These are phyloP conservation scores for Diaporthe destruens DNA, from an alignment of 2,329 filamentous ascomycete genomes.

Conservation along the genomic window DNA sequence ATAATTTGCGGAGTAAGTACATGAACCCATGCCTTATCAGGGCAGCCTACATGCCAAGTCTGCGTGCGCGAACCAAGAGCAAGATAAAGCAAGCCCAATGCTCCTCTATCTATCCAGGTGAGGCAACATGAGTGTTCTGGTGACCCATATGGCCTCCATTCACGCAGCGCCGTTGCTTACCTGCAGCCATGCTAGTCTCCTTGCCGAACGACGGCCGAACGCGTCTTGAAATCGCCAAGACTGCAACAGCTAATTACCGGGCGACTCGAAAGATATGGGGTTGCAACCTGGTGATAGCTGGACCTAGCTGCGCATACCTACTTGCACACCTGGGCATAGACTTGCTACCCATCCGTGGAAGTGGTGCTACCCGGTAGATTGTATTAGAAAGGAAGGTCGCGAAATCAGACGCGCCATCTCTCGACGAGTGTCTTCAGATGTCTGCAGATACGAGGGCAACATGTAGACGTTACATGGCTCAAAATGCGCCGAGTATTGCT, in stretches of 20 bases:
- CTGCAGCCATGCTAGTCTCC: slow-evolving; percentile 8
- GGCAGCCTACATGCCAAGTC: slow-evolving; percentile 15
- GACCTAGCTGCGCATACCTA: not conserved
- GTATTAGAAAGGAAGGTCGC: slow-evolving; percentile 30
- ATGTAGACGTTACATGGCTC: not conserved
- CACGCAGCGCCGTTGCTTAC: not conserved
- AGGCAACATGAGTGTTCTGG: slow-evolving; percentile 3
- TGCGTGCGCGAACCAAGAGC: slow-evolving; percentile 12
- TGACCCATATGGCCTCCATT: slow-evolving; percentile 9
- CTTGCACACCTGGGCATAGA: not conserved
- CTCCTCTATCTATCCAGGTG: not conserved
- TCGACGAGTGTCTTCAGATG: not conserved
- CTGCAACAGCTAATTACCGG: not conserved
- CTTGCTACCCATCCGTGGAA: not conserved
- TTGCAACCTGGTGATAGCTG: slow-evolving; percentile 11
- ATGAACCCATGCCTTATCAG: slow-evolving; percentile 13
- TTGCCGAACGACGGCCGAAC: slow-evolving; percentile 19
- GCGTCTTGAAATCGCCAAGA: slow-evolving; percentile 12
- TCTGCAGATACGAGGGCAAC: not conserved
- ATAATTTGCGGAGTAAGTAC: not conserved
- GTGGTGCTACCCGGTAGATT: not conserved
- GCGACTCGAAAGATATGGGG: not conserved
- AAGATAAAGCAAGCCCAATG: slow-evolving; percentile 23
- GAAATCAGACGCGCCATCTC: not conserved
- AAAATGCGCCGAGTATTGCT: not conserved